Evolutionary conservation across 768 basidiomycete genomes (phyloP).

Genomic region (Crassisporium funariophilum): DNA sequence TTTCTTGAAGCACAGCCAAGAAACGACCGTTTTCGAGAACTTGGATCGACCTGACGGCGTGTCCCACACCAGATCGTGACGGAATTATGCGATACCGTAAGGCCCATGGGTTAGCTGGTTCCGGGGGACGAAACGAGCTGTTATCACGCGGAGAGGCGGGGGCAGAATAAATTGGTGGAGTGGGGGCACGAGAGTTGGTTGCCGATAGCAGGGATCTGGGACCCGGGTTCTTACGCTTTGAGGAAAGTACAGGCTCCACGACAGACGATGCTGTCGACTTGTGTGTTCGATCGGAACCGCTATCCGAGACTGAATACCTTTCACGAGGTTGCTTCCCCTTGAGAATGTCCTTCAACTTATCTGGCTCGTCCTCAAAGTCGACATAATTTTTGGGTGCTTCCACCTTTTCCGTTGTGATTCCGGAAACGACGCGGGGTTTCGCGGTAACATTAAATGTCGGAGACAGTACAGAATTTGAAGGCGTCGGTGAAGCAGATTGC

Average conservation of each 20-base stretch:
- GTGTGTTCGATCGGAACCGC: conserved; percentile 19
- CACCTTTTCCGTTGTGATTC: conserved; percentile 65
- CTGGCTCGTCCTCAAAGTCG: conserved; percentile 81
- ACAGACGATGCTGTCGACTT: conserved; percentile 28
- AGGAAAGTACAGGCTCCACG: conserved; percentile 19
- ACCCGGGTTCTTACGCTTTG: conserved; percentile 32
- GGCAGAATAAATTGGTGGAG: conserved; percentile 40
- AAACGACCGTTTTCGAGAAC: conserved; percentile 43
- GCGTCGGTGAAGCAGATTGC: conserved; percentile 43
- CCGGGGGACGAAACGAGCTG: conserved; percentile 24
- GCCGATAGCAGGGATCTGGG: conserved; percentile 49
- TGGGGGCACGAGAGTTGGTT: conserved; percentile 44
- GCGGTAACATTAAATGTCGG: conserved; percentile 56
- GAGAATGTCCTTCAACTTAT: conserved; percentile 73
- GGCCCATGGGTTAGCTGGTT: conserved; percentile 27
- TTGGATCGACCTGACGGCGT: conserved; percentile 48
- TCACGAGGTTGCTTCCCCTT: conserved; percentile 53
- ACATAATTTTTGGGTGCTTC: conserved; percentile 81
- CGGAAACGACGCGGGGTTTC: conserved; percentile 69
- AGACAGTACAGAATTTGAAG: conserved; percentile 28
- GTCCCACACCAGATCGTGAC: conserved; percentile 36
- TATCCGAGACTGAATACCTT: conserved; percentile 26
- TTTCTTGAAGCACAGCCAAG: conserved; percentile 58
- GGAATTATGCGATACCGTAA: conserved; percentile 52
- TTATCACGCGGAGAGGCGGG: conserved; percentile 39